Percentiles rank a stretch among this genome's conserved stretches.
Conservation (phyloP, 768 basidiomycete genomes). For the Gymnopilus junonius region DNA sequence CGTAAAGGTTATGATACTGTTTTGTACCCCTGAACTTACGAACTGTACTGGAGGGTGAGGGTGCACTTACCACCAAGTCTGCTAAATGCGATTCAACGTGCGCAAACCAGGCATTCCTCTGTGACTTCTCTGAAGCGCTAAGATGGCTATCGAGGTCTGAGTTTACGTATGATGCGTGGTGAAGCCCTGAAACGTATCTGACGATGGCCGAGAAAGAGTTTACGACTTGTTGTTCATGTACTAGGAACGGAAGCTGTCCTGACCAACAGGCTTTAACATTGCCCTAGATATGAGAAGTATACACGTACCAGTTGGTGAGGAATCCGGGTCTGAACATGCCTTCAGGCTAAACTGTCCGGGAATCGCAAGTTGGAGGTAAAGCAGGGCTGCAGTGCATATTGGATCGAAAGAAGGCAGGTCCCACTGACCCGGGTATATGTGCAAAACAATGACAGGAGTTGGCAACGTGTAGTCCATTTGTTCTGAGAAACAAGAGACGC, state of each 20-base stretch:
- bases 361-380: constrained; percentile 70
- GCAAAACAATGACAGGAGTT: constrained; percentile 39
- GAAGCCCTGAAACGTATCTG: constrained; percentile 62
- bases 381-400: constrained; percentile 61
- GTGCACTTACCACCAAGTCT: constrained; percentile 65
- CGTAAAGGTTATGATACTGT: constrained; percentile 69
- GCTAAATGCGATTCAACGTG: constrained; percentile 71
- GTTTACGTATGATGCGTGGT: constrained; percentile 31
- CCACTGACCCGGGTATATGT: constrained; percentile 77
- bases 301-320: constrained; percentile 72
- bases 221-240: constrained; percentile 55
- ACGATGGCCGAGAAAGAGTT: constrained; percentile 64
- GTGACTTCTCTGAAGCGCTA: constrained; percentile 49
- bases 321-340: constrained; percentile 70
- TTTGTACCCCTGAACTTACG: not conserved
- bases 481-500: not conserved
- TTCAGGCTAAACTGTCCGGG: constrained; percentile 69
- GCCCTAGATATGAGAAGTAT: constrained; percentile 7
- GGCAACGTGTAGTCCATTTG: constrained; percentile 16
- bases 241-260: constrained; percentile 79
- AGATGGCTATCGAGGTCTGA: constrained; percentile 55
- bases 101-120: constrained; percentile 63
- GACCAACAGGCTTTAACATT: not conserved
- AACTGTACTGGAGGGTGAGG: constrained; percentile 11
- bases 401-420: constrained; percentile 70